Base-by-base conservation (phyloP, 768 basidiomycete species). In the Daedaleopsis sinensis region DNA sequence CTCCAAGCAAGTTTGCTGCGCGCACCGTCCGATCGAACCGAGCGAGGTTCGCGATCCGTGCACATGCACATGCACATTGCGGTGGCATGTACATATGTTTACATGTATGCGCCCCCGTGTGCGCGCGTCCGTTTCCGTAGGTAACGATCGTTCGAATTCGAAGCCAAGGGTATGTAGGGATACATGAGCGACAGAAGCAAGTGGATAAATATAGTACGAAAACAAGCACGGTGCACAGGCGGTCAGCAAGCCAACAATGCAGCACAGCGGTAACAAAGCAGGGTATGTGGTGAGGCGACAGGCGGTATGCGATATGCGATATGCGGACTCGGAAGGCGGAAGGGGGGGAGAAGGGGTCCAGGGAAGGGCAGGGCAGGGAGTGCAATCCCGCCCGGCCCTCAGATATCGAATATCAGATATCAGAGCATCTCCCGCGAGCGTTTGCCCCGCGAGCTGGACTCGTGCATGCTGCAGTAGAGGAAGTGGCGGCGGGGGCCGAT, bases 401-500 rank as follows among this genome's bases (percentile, higher is more conserved):
- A 10, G 21, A 18, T 7, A 15, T 16, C 44, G 16, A 19, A 15
- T 8, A 18, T 8, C n/a, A n/a, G 46, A 47, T 5, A 21, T 48
- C 48, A 64, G 8, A 58, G 32, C 56, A 57, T 59, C 58, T 82
- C 81, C 47, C 79, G 74, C 4, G 80, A 82, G 21, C 79, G 77
- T 43, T 78, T 78, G 9, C 78, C 74, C 19, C 85, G 84, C 38
- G 75, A 67, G 0, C 78, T 67, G 27, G 76, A 72, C 66, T 93
- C 91, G 6, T 88, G 90, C 58, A 94, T 76, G 1, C 85, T 81
- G 73, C 93, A 93, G 68, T 89, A 94, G 21, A 94, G 77, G 73
- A 94, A 94, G 73, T 94, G 92, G 7, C 93, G 82, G 13, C 91
- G 83, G 11, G 93, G 90, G 5, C 91, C 92, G 11, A 83, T 80